Conservation (phyloP, 306 rosid genomes). For the Gleditsia sinensis region DNA sequence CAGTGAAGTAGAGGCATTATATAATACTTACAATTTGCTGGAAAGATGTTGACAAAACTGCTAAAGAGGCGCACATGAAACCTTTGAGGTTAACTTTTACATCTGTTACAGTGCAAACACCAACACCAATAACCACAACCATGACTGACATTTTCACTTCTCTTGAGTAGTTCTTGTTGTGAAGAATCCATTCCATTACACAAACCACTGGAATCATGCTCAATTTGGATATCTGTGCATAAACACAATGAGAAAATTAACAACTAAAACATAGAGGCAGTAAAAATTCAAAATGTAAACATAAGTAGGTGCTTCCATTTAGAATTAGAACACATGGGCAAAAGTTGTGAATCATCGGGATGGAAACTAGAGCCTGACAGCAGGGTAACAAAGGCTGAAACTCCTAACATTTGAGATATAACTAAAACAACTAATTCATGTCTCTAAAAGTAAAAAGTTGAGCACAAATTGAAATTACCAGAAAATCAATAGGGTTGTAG, state of each 20-base stretch:
- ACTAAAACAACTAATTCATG: background rate
- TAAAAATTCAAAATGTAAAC: conserved; percentile 15
- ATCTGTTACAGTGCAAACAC: conserved; percentile 92
- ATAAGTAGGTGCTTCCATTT: background rate
- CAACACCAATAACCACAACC: conserved; percentile 89
- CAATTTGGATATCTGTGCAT: conserved; percentile 76
- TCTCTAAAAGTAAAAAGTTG: background rate
- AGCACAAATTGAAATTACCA: background rate
- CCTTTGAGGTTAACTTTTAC: conserved; percentile 90
- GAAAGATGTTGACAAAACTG: conserved; percentile 82
- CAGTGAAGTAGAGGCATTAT: conserved; percentile 7
- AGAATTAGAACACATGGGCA: conserved; percentile 2
- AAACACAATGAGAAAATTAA: conserved; percentile 20
- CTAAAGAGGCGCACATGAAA: conserved; percentile 67
- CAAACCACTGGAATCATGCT: conserved; percentile 99
- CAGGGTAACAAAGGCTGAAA: background rate
- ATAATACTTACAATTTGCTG: conserved; percentile 88
- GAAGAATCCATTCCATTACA: conserved; percentile 93
- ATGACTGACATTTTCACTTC: conserved; percentile 79
- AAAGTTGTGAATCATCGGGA: background rate
- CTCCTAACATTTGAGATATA: background rate
- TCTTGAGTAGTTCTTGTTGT: conserved; percentile 72
- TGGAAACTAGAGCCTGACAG: background rate
- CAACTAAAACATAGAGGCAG: background rate
- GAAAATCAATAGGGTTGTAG: background rate